Percentiles rank a stretch among this genome's conserved stretches.
phyloP scores from a whole-genome alignment of 208 protist species.

The Leishmania martiniquensis region DNA sequence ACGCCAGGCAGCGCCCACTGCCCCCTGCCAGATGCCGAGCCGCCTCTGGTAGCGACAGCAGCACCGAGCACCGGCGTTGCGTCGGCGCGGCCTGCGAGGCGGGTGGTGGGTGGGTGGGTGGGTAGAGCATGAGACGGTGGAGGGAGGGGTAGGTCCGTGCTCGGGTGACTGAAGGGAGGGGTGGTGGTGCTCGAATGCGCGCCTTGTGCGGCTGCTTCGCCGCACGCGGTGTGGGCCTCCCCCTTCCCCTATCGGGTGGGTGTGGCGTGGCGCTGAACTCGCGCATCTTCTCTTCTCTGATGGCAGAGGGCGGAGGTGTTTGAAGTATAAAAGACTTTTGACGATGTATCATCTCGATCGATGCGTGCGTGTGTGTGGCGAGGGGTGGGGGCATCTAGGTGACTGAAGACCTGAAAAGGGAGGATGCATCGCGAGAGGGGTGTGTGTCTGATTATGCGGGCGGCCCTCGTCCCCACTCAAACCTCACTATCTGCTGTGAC shows the following conservation, averaged over 20 bases:
- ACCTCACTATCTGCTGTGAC: neutral
- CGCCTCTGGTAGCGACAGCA: neutral
- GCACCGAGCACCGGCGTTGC: no score
- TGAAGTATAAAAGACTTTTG: neutral
- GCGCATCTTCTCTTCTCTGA: no score
- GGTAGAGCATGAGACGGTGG: no score
- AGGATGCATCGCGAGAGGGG: neutral
- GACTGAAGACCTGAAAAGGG: neutral
- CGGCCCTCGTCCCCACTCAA: no score
- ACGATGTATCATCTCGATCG: no score
- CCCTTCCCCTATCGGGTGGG: neutral
- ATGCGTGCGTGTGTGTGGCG: no score
- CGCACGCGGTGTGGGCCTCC: neutral
- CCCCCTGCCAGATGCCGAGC: neutral
- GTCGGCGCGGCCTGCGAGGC: neutral
- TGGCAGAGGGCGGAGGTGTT: neutral
- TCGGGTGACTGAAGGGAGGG: no score
- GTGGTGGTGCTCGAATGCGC: neutral
- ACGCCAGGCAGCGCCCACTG: neutral
- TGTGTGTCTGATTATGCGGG: neutral
- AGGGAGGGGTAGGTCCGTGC: no score
- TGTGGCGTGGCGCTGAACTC: neutral
- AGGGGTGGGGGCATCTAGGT: no score
- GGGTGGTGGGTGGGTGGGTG: no score
- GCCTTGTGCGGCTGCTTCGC: neutral